These are phyloP conservation scores for Astrocystis sublimbata DNA, from an alignment of 495 filamentous ascomycete species.

Conservation along the genomic window DNA sequence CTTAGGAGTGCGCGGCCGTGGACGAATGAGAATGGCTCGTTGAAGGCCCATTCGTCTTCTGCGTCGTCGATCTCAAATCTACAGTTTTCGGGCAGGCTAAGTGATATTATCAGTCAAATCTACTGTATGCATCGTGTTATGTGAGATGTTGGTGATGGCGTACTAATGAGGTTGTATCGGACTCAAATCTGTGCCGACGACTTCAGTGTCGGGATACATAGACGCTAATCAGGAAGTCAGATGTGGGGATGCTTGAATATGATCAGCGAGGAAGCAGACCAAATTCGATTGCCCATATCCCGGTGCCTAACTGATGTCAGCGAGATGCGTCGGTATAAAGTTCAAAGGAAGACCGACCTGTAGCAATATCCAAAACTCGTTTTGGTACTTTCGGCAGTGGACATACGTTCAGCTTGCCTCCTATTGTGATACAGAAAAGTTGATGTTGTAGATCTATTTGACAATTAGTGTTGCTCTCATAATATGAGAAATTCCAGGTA, in stretches of 20 bases:
- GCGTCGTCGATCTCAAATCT: conserved; percentile 56
- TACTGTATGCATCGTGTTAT: too few relatives aligned
- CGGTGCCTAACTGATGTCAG: conserved; percentile 35
- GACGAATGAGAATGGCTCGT: conserved; percentile 54
- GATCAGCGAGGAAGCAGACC: neutral
- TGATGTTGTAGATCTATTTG: conserved; percentile 51
- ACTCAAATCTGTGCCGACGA: conserved; percentile 54
- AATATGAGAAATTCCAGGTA: neutral
- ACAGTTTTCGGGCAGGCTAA: conserved; percentile 53
- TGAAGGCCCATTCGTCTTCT: conserved; percentile 56
- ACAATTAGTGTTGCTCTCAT: neutral
- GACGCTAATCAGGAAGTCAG: conserved; percentile 26
- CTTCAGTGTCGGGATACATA: conserved; percentile 32
- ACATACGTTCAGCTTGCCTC: conserved; percentile 42
- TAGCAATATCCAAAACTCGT: conserved; percentile 47
- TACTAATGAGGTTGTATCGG: conserved; percentile 55
- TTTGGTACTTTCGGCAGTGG: conserved; percentile 40
- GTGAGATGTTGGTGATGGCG: conserved; percentile 4
- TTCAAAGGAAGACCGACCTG: conserved; percentile 24
- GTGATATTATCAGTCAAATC: conserved; percentile 1
- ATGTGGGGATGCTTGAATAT: neutral
- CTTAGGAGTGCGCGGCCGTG: conserved; percentile 53
- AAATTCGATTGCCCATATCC: conserved; percentile 49
- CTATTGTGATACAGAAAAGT: conserved; percentile 43
- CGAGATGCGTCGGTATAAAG: neutral